These are phyloP conservation scores for Monilinia polystroma DNA, from an alignment of 2,329 filamentous ascomycete genomes.

Conservation along the genomic window DNA sequence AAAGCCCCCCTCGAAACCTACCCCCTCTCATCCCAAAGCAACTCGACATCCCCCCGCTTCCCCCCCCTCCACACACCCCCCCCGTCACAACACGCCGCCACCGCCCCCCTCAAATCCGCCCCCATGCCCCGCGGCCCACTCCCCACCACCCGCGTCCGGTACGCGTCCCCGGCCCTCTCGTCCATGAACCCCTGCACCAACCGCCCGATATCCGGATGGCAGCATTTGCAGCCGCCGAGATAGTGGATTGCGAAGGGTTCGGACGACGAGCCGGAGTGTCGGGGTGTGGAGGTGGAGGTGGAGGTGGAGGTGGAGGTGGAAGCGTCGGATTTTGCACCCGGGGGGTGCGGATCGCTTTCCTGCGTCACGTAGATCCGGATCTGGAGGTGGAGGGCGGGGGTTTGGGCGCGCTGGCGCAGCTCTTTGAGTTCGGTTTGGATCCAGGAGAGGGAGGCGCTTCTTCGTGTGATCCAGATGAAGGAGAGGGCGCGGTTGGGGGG, in stretches of 20 bases:
- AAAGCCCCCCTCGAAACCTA: no score
- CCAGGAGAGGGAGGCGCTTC: constrained; percentile 56
- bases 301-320: no score
- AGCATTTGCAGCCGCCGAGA: constrained; percentile 1
- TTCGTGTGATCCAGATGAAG: constrained; percentile 65
- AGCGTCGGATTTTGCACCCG: no score
- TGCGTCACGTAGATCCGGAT: constrained; percentile 59
- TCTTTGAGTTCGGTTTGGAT: constrained; percentile 54
- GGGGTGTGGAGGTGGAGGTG: no score
- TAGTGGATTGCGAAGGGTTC: not conserved
- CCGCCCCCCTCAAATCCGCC: constrained; percentile 53
- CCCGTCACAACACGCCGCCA: constrained; percentile 56
- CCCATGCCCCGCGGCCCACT: constrained; percentile 63
- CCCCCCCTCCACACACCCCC: constrained; percentile 55
- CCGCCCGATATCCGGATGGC: constrained; percentile 29
- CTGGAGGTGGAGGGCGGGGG: constrained; percentile 45
- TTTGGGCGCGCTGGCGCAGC: no score
- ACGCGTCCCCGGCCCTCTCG: constrained; percentile 44
- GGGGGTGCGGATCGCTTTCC: constrained; percentile 18
- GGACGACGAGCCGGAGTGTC: no score
- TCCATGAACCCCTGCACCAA: constrained; percentile 52
- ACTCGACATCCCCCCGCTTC: constrained; percentile 52
- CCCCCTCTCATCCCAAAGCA: constrained; percentile 59
- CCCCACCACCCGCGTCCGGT: constrained; percentile 56
- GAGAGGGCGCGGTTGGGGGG: constrained; percentile 48